Percentiles rank a stretch among this genome's conserved stretches.
Conservation (phyloP, 1,284 basidiomycete species). For the Rhodofomes roseus region DNA sequence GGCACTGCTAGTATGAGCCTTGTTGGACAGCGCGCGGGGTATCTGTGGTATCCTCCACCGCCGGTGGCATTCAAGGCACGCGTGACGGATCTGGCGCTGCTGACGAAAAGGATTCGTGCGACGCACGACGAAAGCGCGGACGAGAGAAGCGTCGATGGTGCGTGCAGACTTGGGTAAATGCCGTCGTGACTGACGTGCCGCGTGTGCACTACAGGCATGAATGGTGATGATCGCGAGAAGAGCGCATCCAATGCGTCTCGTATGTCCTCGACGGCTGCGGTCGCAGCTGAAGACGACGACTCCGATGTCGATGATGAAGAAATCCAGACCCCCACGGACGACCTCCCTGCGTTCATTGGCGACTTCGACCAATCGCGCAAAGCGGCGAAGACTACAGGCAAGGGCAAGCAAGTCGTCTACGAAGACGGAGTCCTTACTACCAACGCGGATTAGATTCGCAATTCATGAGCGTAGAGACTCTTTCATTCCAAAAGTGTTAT, state of each 20-base stretch:
- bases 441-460: neutral
- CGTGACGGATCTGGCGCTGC: slow-evolving; percentile 12
- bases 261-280: neutral
- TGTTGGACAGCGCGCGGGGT: neutral
- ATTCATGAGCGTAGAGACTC: neutral
- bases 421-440: neutral
- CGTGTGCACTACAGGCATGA: neutral
- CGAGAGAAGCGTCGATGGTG: neutral
- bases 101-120: slow-evolving; percentile 13
- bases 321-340: neutral
- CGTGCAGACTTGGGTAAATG: neutral
- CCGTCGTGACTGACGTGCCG: neutral
- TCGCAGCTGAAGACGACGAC: neutral
- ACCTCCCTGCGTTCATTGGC: neutral
- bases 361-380: too few species aligned
- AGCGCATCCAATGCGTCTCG: neutral
- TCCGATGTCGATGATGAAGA: neutral
- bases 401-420: neutral
- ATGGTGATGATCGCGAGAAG: neutral
- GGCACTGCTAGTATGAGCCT: neutral
- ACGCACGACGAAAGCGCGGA: neutral
- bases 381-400: neutral
- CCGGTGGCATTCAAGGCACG: slow-evolving; percentile 17
- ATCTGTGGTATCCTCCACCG: slow-evolving; percentile 4
- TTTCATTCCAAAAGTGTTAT: neutral